These are phyloP conservation scores for Carex littledalei DNA, from an alignment of 176 grass and related monocot species.

Conservation along the genomic window DNA sequence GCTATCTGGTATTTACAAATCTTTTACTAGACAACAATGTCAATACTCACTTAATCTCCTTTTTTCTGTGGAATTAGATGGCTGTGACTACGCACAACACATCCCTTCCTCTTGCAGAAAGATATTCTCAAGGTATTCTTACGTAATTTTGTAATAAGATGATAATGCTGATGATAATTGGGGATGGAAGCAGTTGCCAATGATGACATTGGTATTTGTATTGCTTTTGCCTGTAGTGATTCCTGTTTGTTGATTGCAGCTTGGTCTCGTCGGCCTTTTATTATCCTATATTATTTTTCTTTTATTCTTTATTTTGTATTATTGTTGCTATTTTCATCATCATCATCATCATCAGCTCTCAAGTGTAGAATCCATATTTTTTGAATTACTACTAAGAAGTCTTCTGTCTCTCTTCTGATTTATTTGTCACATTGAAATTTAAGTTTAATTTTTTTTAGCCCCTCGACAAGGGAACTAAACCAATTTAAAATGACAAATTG, in stretches of 20 bases:
- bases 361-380: background rate
- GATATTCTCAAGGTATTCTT: slow-evolving; percentile 77
- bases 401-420: background rate
- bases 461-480: background rate
- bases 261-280: background rate
- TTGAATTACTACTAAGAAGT: background rate
- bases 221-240: background rate
- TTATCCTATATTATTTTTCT: background rate
- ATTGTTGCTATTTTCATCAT: background rate
- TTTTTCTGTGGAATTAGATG: slow-evolving; percentile 42
- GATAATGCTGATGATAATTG: background rate
- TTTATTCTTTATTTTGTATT: background rate
- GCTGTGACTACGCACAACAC: slow-evolving; percentile 94
- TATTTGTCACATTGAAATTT: background rate
- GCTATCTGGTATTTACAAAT: background rate
- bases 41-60: background rate
- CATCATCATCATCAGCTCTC: background rate
- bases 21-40: background rate
- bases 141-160: background rate
- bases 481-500: background rate
- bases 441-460: background rate
- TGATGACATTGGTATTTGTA: background rate
- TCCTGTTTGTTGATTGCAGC: background rate
- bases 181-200: background rate
- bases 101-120: slow-evolving; percentile 64